Conservation (phyloP, 306 rosid species). For the Cercis canadensis region DNA sequence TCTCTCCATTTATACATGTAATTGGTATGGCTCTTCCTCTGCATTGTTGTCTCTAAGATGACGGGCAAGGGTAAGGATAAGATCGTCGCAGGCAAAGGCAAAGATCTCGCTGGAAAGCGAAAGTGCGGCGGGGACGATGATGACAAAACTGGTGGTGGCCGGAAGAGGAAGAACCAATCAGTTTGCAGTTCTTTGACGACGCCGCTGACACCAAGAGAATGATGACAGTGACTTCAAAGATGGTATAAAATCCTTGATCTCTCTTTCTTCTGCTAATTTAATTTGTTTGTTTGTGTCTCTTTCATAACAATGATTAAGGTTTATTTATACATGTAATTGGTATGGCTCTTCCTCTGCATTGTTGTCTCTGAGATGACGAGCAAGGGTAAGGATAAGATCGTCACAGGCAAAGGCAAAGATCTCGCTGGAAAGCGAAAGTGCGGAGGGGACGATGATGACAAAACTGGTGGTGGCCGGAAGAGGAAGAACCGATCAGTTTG, state of each 20-base stretch:
- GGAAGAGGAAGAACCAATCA: conserved; percentile 56
- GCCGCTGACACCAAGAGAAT: too few relatives aligned
- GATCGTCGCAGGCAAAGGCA: conserved; percentile 58
- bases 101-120: conserved; percentile 47
- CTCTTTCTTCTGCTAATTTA: too few relatives aligned
- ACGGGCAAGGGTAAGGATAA: too few relatives aligned
- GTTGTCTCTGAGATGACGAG: conserved; percentile 50
- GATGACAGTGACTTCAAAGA: too few relatives aligned
- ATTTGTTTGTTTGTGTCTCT: too few relatives aligned
- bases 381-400: conserved; percentile 80
- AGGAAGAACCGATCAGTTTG: conserved; percentile 55
- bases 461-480: conserved; percentile 54
- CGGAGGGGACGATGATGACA: conserved; percentile 41
- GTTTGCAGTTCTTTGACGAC: conserved; percentile 76
- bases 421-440: conserved; percentile 56
- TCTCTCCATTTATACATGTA: too few relatives aligned
- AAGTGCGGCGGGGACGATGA: conserved; percentile 46
- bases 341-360: not conserved
- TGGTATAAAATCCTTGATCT: too few relatives aligned
- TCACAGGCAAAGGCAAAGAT: conserved; percentile 53
- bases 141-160: conserved; percentile 51
- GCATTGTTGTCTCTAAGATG: too few relatives aligned
- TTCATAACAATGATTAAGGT: too few relatives aligned
- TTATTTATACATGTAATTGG: not conserved
- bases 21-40: too few relatives aligned